A percentile compares a stretch with the other conserved stretches of the same genome.
Conservation (phyloP, 805 yeast species). For the Suhomyces canberraensis region DNA sequence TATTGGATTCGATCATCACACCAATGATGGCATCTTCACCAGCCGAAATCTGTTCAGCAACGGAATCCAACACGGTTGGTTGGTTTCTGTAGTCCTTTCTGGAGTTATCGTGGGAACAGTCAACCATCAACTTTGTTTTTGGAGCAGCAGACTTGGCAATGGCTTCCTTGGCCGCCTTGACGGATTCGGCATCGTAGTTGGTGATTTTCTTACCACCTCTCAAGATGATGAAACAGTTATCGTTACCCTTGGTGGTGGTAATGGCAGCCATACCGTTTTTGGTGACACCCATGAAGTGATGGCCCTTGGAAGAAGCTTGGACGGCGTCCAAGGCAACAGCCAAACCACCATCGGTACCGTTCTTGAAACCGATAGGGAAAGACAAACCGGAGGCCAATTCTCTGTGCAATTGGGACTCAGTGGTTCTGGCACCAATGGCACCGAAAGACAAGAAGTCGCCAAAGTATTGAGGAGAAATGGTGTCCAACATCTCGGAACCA, state of each 20-base stretch:
- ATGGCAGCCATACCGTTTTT: constrained; percentile 97
- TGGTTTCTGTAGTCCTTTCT: constrained; percentile 92
- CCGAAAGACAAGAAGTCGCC: constrained; percentile 90
- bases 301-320: constrained; percentile 85
- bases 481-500: constrained; percentile 97
- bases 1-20: constrained; percentile 92
- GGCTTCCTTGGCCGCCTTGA: constrained; percentile 67
- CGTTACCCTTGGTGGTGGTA: constrained; percentile 93
- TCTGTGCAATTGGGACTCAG: constrained; percentile 97
- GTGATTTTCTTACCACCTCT: constrained; percentile 96
- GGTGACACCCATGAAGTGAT: constrained; percentile 96
- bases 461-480: constrained; percentile 93
- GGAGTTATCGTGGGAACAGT: constrained; percentile 97
- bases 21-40: constrained; percentile 87
- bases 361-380: constrained; percentile 98
- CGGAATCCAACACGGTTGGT: constrained; percentile 82
- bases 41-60: constrained; percentile 73
- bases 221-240: constrained; percentile 87
- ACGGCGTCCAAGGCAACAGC: constrained; percentile 94
- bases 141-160: constrained; percentile 48
- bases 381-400: constrained; percentile 96
- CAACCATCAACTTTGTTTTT: constrained; percentile 75
- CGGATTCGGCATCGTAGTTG: constrained; percentile 81
- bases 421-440: constrained; percentile 98
- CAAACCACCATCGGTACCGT: constrained; percentile 95